Conservation (phyloP, 192 early-diverging fungal genomes). For the Rhizophagus clarus region DNA sequence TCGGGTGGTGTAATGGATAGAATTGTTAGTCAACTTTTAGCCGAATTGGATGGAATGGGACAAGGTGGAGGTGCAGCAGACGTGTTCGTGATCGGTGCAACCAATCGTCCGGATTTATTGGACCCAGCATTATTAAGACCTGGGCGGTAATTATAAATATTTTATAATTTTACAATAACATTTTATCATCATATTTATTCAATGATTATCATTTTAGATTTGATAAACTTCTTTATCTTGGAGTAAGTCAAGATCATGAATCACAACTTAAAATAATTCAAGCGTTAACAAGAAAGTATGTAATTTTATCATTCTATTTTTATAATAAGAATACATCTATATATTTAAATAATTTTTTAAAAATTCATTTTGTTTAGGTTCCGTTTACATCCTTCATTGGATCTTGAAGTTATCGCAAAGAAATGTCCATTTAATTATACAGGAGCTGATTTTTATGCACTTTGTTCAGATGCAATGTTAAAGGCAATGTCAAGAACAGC, state of each 20-base stretch:
- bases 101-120: conserved; percentile 96
- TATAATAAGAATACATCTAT: neutral
- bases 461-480: conserved; percentile 96
- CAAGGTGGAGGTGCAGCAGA: conserved; percentile 59
- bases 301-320: neutral
- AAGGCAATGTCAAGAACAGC: conserved; percentile 95
- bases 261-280: conserved; percentile 86
- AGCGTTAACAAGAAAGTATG: conserved; percentile 90
- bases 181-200: neutral
- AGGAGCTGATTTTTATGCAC: conserved; percentile 97
- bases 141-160: conserved; percentile 59
- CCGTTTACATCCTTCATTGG: conserved; percentile 77
- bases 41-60: conserved; percentile 95
- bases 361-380: conserved; percentile 54
- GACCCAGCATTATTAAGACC: conserved; percentile 94
- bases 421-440: conserved; percentile 91
- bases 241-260: conserved; percentile 89
- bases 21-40: conserved; percentile 94
- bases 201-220: conserved; percentile 56
- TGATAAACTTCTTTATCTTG: conserved; percentile 95
- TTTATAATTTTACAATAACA: neutral
- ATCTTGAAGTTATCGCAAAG: conserved; percentile 76
- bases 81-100: conserved; percentile 99
- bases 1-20: conserved; percentile 99
- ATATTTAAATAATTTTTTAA: neutral